These are phyloP conservation scores for Tubosaeta sp. DNA, from an alignment of 768 basidiomycete genomes.

Conservation along the genomic window DNA sequence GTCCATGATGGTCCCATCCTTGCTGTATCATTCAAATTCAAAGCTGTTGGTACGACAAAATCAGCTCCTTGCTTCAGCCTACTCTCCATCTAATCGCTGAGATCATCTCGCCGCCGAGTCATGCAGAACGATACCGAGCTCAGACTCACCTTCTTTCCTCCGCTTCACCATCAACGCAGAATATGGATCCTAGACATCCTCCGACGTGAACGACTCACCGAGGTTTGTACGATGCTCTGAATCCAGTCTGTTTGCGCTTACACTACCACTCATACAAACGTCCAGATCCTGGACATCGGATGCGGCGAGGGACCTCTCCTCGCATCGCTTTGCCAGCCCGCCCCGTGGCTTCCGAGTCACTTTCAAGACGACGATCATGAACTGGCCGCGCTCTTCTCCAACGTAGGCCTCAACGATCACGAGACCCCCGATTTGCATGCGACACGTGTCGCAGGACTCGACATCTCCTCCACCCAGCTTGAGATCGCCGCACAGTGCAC, in stretches of 20 bases:
- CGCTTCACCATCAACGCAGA: slow-evolving; percentile 61
- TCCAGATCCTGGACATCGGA: slow-evolving; percentile 75
- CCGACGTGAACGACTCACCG: slow-evolving; percentile 50
- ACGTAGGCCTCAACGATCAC: slow-evolving; percentile 26
- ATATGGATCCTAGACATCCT: slow-evolving; percentile 68
- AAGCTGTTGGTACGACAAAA: background rate
- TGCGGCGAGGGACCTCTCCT: slow-evolving; percentile 82
- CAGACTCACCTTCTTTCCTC: slow-evolving; percentile 63
- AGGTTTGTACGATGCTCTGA: slow-evolving; percentile 35
- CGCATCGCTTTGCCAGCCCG: slow-evolving; percentile 63
- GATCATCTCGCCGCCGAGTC: background rate
- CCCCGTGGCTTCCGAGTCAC: slow-evolving; percentile 55
- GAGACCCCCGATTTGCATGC: slow-evolving; percentile 58
- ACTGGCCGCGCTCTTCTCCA: slow-evolving; percentile 17
- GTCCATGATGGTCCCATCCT: background rate
- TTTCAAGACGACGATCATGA: slow-evolving; percentile 21
- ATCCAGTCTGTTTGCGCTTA: too few species aligned
- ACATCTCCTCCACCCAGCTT: slow-evolving; percentile 56
- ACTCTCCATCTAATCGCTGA: background rate
- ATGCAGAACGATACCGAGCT: slow-evolving; percentile 27
- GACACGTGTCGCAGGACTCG: slow-evolving; percentile 60
- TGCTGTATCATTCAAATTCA: background rate
- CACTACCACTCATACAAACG: background rate
- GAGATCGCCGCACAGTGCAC: slow-evolving; percentile 47
- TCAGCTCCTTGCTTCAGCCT: too few species aligned